Base-by-base conservation (phyloP, 768 basidiomycete genomes). In the Pleurotus tuber-regium region DNA sequence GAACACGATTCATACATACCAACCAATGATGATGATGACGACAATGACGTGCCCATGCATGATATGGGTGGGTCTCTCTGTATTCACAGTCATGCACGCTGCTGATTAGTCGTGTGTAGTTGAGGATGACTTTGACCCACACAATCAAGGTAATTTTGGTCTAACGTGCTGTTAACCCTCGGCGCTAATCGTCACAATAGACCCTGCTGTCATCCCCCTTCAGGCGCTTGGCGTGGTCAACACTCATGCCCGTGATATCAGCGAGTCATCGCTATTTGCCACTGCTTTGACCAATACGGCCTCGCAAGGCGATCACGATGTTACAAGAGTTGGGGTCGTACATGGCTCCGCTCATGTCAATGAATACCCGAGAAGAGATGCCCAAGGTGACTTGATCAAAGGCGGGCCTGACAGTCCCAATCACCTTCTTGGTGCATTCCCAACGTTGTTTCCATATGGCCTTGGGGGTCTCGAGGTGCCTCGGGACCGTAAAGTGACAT, bases 391-490 rank as follows among this genome's bases (percentile, higher is more conserved):
- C 4, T n/a, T 28, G 14, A 57, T 39, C 14, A 56, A 63, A 18
- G 66, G 63, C 2, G 63, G 61, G 11, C 51, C 59, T 0, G 51
- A 56, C 11, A 56, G 66, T 39, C 57, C 63, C 0, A 68, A 69
- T 44, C 67, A 66, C 35, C 28, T 68, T 0, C 46, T 68, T 9
- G 66, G 64, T 0, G 39, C 59, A 10, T 73, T 70, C 40, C 70
- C 69, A 0, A 40, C 36, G 0, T 55, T 70, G 0, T 73, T 70
- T 50, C 70, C 71, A 2, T 74, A 70, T 57, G 72, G 68, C 1
- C 18, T 30, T 12, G 71, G 71, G 0, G 70, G 70, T 0, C 56
- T 73, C 26, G 71, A 74, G 43, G 56, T 52, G 0, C 35, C 36
- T 1, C 16, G 61, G 21, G 18, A 31, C 7, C 16, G 26, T 0